phyloP scores from a whole-genome alignment of 495 filamentous ascomycete species.

The Endocarpon pusillum region DNA sequence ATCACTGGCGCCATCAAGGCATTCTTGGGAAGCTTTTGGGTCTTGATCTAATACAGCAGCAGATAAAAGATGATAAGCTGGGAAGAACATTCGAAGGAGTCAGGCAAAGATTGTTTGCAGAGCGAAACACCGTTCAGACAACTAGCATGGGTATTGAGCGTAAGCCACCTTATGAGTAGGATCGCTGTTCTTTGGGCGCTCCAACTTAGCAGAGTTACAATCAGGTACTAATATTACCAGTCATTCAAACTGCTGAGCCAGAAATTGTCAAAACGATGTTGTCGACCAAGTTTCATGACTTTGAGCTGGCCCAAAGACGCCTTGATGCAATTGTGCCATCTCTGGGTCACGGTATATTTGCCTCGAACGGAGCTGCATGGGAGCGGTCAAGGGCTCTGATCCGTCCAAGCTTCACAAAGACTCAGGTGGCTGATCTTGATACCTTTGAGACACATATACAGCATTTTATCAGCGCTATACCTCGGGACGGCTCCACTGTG shows the following conservation, averaged over 20 bases:
- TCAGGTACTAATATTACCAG: too few relatives aligned
- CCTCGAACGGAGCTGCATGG: constrained; percentile 47
- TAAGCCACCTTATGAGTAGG: too few relatives aligned
- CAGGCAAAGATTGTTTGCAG: too few relatives aligned
- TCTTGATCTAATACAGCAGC: constrained; percentile 8
- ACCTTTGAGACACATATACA: constrained; percentile 44
- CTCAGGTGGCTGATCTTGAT: constrained; percentile 41
- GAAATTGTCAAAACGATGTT: constrained; percentile 48
- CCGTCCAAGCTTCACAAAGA: constrained; percentile 42
- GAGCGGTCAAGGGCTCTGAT: constrained; percentile 44
- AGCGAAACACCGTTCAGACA: too few relatives aligned
- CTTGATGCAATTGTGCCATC: constrained; percentile 32
- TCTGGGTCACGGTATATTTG: constrained; percentile 56
- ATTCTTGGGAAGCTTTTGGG: constrained; percentile 10
- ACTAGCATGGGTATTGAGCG: too few relatives aligned
- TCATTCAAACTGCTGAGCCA: constrained; percentile 42
- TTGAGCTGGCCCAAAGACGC: constrained; percentile 33
- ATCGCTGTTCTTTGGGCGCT: too few relatives aligned
- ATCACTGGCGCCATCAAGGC: constrained; percentile 1
- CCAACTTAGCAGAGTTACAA: too few relatives aligned
- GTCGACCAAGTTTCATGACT: constrained; percentile 41
- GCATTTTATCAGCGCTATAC: constrained; percentile 27
- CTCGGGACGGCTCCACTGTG: constrained; percentile 29
- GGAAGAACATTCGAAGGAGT: too few relatives aligned
- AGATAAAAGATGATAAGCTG: too few relatives aligned